These are phyloP conservation scores for carrot (Daucus carota) DNA, from an alignment of 129 eudicot species.

Conservation along the genomic window DH1_v3.0 NC_030382.2:56737001-56737500, in stretches of 20 bases:
- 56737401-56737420: constrained; percentile 43
- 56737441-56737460: constrained; percentile 88
- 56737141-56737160: not conserved
- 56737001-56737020: not conserved
- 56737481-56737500: constrained; percentile 67
- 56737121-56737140: not conserved
- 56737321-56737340: not conserved
- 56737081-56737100: not conserved
- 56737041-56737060: not conserved
- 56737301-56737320: not conserved
- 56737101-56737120: not conserved
- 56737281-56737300: not conserved
- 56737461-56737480: constrained; percentile 87
- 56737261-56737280: not conserved
- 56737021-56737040: not conserved
- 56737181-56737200: not conserved
- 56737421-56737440: constrained; percentile 94
- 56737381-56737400: constrained; percentile 6
- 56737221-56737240: not conserved
- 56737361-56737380: not conserved
- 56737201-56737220: not conserved
- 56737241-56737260: not conserved
- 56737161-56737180: not conserved
- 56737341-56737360: not conserved
- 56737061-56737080: not conserved